Conservation (phyloP, 1,284 basidiomycete genomes). For the Moesziomyces antarcticus region DNA sequence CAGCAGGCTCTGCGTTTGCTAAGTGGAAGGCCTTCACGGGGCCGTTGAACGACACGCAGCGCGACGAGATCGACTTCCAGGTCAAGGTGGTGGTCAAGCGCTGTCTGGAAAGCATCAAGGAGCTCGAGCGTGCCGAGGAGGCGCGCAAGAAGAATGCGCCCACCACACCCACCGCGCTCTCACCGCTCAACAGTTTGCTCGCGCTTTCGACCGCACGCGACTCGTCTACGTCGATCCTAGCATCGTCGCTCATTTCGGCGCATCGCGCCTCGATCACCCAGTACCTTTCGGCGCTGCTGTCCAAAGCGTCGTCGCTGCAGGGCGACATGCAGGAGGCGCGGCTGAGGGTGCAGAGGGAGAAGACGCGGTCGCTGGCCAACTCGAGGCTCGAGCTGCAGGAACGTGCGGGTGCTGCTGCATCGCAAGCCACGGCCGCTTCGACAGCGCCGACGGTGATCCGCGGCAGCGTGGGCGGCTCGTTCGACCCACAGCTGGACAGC, state of each 20-base stretch:
- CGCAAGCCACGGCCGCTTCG: conserved; percentile 4
- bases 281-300: conserved; percentile 81
- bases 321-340: conserved; percentile 81
- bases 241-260: conserved; percentile 73
- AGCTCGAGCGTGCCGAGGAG: conserved; percentile 85
- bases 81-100: conserved; percentile 82
- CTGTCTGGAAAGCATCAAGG: conserved; percentile 83
- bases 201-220: conserved; percentile 49
- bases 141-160: conserved; percentile 51
- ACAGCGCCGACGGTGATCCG: conserved; percentile 33
- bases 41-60: conserved; percentile 82
- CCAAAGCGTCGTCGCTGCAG: conserved; percentile 80
- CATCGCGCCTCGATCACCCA: conserved; percentile 86
- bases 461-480: conserved; percentile 49
- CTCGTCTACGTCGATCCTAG: conserved; percentile 43
- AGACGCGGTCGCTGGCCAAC: conserved; percentile 43
- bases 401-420: conserved; percentile 5
- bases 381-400: conserved; percentile 22
- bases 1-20: conserved; percentile 37
- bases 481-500: conserved; percentile 32
- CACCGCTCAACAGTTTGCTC: conserved; percentile 19
- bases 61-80: conserved; percentile 90
- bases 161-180: conserved; percentile 30
- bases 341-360: conserved; percentile 51
- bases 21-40: conserved; percentile 71